Evolutionary conservation across 352 stramenopile genomes (phyloP).

Genomic region (Globisporangium echinulatum): DNA sequence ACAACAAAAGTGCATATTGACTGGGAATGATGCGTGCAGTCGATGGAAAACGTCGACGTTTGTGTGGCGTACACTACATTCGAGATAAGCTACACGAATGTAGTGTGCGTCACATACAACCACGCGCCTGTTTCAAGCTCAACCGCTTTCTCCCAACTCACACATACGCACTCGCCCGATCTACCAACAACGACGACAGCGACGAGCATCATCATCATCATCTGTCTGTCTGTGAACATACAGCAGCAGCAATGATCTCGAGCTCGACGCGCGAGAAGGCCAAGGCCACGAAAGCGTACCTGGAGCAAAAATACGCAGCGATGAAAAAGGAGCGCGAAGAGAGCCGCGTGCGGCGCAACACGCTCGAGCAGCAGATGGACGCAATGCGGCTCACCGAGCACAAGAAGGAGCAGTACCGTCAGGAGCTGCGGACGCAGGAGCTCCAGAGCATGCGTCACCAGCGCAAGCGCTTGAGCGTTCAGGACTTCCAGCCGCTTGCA

Average conservation of each 20-base stretch:
- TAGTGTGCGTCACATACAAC: too few species aligned
- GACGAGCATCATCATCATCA: neutral
- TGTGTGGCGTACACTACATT: too few species aligned
- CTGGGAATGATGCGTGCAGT: too few species aligned
- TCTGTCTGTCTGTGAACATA: too few species aligned
- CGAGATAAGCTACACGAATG: too few species aligned
- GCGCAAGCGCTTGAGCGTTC: slow-evolving; percentile 67
- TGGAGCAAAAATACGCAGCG: slow-evolving; percentile 86
- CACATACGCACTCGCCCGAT: neutral
- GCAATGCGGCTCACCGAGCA: slow-evolving; percentile 66
- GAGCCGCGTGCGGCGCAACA: slow-evolving; percentile 63
- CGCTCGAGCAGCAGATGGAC: slow-evolving; percentile 80
- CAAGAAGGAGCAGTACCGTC: slow-evolving; percentile 76
- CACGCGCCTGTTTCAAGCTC: too few species aligned
- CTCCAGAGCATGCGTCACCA: slow-evolving; percentile 75
- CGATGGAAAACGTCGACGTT: too few species aligned
- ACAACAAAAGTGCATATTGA: too few species aligned
- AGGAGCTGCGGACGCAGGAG: slow-evolving; percentile 71
- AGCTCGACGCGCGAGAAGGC: slow-evolving; percentile 84
- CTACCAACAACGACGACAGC: neutral
- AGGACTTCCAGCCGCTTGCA: slow-evolving; percentile 96
- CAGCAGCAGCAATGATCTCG: slow-evolving; percentile 53
- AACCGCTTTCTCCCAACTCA: too few species aligned
- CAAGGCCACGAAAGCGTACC: slow-evolving; percentile 81
- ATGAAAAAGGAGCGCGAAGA: slow-evolving; percentile 88